Evolutionary conservation across 257 asterid species (phyloP).

Genomic region (Linderniella brevidens): DNA sequence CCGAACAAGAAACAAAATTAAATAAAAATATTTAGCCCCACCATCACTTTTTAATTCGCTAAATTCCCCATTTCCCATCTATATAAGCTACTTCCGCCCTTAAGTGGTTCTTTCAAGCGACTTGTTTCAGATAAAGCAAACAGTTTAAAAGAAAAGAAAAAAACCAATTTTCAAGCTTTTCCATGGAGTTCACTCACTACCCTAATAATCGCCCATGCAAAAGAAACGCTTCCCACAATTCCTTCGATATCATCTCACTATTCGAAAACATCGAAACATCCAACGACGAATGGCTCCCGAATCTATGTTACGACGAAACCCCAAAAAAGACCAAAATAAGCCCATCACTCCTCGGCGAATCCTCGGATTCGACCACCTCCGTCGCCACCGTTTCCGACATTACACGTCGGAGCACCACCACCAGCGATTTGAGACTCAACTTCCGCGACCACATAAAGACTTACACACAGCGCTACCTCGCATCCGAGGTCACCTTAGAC

Average conservation of each 20-base stretch:
- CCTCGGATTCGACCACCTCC: conserved; percentile 3
- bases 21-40: too few species aligned
- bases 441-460: conserved; percentile 60
- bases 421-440: conserved; percentile 26
- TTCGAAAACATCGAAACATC: too few species aligned
- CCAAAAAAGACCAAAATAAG: too few species aligned
- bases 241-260: too few species aligned
- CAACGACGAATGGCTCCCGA: too few species aligned
- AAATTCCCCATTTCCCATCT: neutral
- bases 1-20: too few species aligned
- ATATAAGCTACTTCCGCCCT: conserved; percentile 21
- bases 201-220: too few species aligned
- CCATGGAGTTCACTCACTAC: conserved; percentile 18
- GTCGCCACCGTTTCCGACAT: conserved; percentile 16
- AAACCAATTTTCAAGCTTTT: neutral
- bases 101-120: conserved; percentile 52
- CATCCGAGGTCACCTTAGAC: conserved; percentile 43
- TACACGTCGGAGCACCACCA: conserved; percentile 26
- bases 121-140: conserved; percentile 13
- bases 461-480: conserved; percentile 38
- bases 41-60: too few species aligned
- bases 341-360: too few species aligned
- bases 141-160: conserved; percentile 2
- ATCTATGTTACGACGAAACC: too few species aligned
- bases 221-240: too few species aligned